A percentile compares a stretch with the other conserved stretches of the same genome.
Evolutionary conservation across 2,329 filamentous ascomycete genomes (phyloP).

Genomic region (Xylariaceae sp.): DNA sequence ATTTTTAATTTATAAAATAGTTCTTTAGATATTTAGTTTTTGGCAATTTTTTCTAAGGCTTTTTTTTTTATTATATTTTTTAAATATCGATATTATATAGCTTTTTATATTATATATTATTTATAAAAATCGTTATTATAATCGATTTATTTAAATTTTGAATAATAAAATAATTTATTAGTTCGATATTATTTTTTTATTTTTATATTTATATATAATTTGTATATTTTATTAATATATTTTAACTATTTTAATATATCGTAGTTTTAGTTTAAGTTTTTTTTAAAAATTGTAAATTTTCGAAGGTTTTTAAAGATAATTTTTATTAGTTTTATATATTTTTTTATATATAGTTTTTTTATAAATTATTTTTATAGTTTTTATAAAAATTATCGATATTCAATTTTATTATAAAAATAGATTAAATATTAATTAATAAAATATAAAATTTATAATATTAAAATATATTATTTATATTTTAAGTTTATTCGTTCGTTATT

Average conservation of each 20-base stretch:
- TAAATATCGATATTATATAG: background rate
- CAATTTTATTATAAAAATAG: background rate
- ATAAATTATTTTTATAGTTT: background rate
- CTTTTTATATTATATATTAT: background rate
- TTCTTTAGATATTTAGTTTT: background rate
- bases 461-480: background rate
- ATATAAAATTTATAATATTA: background rate
- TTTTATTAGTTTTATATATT: background rate
- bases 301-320: background rate
- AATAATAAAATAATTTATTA: background rate
- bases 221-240: background rate
- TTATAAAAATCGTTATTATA: background rate
- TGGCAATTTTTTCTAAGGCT: background rate
- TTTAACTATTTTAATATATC: background rate
- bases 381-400: too few species aligned
- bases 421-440: too few species aligned
- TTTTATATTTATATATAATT: background rate
- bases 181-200: background rate
- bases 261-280: background rate
- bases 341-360: background rate
- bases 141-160: background rate
- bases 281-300: background rate
- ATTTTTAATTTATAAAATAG: background rate
- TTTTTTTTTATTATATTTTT: background rate
- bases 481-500: too few species aligned